Percentiles rank a stretch among this genome's conserved stretches.
phyloP scores from a whole-genome alignment of 2,329 filamentous ascomycete genomes.

The Colletotrichum orbiculare region DNA sequence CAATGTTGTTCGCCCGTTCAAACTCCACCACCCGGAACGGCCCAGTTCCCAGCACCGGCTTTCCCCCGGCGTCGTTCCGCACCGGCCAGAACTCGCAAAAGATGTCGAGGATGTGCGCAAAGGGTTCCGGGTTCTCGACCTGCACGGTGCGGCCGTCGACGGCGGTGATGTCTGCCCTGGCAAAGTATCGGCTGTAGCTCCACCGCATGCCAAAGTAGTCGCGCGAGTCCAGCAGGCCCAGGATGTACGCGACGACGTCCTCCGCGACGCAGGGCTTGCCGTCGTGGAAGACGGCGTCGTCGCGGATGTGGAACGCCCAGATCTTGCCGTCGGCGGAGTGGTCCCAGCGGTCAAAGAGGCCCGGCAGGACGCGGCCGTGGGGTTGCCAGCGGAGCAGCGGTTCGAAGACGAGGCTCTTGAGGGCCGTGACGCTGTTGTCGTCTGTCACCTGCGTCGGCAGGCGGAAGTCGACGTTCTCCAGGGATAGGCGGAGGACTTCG shows the following conservation, averaged over 20 bases:
- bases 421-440: constrained; percentile 21
- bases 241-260: constrained; percentile 6
- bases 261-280: background rate
- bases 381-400: constrained; percentile 24
- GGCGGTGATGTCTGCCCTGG: background rate
- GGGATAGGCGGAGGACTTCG: constrained; percentile 11
- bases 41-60: constrained; percentile 23
- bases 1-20: background rate
- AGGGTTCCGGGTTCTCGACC: constrained; percentile 7
- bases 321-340: constrained; percentile 10
- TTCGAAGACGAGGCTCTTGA: constrained; percentile 29
- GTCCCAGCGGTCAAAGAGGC: constrained; percentile 19
- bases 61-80: background rate
- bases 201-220: constrained; percentile 31
- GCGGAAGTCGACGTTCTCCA: constrained; percentile 28
- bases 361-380: constrained; percentile 3
- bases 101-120: constrained; percentile 10
- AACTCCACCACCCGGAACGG: constrained; percentile 21
- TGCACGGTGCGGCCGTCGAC: background rate
- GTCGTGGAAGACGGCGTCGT: constrained; percentile 19
- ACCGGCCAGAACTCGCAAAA: constrained; percentile 28
- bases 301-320: constrained; percentile 22
- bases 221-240: constrained; percentile 16
- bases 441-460: constrained; percentile 29
- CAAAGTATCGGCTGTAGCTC: constrained; percentile 28